phyloP scores from a whole-genome alignment of 139 green algal genomes.

The Astrephomene gubernaculifera region DNA sequence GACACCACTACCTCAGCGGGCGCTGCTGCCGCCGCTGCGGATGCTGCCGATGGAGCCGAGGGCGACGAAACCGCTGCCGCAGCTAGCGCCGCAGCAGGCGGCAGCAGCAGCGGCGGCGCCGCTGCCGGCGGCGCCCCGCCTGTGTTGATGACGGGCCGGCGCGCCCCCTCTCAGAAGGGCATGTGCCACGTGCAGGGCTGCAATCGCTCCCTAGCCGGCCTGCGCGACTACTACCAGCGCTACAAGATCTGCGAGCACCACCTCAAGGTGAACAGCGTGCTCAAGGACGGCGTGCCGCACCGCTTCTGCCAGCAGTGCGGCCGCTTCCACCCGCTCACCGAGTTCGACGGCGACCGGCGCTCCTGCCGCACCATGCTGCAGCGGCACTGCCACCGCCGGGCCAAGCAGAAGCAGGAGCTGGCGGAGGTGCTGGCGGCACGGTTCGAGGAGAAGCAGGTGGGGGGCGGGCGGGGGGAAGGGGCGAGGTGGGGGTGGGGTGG shows the following conservation, averaged over 20 bases:
- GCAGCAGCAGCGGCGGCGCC: constrained; percentile 1
- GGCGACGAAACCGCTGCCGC: background rate
- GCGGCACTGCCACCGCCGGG: constrained; percentile 38
- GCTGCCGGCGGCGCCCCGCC: constrained; percentile 2
- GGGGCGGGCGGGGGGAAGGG: background rate
- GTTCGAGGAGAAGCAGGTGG: constrained; percentile 34
- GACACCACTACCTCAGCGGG: background rate
- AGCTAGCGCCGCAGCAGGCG: background rate
- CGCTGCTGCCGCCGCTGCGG: background rate
- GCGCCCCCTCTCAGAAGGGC: constrained; percentile 34
- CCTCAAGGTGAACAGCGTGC: constrained; percentile 65
- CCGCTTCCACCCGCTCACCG: constrained; percentile 76
- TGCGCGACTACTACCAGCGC: constrained; percentile 77
- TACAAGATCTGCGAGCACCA: constrained; percentile 81
- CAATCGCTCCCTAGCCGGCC: constrained; percentile 50
- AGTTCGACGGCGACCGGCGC: constrained; percentile 84
- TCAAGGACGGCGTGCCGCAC: constrained; percentile 57
- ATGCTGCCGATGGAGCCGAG: background rate
- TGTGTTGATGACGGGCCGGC: constrained; percentile 19
- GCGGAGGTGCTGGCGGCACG: constrained; percentile 37
- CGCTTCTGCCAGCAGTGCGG: constrained; percentile 87
- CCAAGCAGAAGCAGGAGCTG: constrained; percentile 49
- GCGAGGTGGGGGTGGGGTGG: background rate
- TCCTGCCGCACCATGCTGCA: constrained; percentile 69
- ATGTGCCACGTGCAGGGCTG: constrained; percentile 73